Base-by-base conservation (phyloP, 2,329 filamentous ascomycete species). In the Leptodontidium sp. region DNA sequence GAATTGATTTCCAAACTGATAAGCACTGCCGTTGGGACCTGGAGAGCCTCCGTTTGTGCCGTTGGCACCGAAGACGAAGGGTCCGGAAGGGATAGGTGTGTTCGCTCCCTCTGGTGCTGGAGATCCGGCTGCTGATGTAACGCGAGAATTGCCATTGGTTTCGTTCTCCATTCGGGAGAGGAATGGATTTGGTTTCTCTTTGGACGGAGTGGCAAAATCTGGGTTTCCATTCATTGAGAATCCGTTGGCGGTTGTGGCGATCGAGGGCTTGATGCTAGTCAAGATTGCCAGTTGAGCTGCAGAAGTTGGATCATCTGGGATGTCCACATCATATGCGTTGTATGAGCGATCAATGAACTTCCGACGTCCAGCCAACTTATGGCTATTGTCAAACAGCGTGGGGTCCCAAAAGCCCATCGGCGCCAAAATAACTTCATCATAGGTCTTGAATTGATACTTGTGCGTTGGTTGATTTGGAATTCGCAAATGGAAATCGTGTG, bases 401-500 rank as follows among this genome's bases (percentile, higher is more conserved):
- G 96, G 95, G 69, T 95, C 92, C 79, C 97, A 98, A 76, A 94
- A 92, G n/a, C 94, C 94, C 91, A 97, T 93, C 0, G 94, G 92
- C 0, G 96, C 92, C n/a, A 99, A 85, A 74, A 97, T 93, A 26
- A 97, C 92, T 80, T 98, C 96, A 74, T 99, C 96, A 77, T 98
- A 99, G 0, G 93, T 94, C 84, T 98, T 98, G 85, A 98, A 98
- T 50, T 90, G 88, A 80, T 97, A 98, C 80, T 97, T 98, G 71
- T 90, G 88, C 1, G 96, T 99, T 63, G 96, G 91, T 78, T 97
- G 90, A 64, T 93, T 94, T 1, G 93, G 91, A 11, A 93, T 92
- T 35, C 96, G 91, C 17, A 99, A 87, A 79, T 98, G 93, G 78
- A 98, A 98, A 75, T 97, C 91, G 81, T 89, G 93, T 3, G 93